Base-by-base conservation (phyloP, 148 eudicot species). In the Camellia sinensis region DNA sequence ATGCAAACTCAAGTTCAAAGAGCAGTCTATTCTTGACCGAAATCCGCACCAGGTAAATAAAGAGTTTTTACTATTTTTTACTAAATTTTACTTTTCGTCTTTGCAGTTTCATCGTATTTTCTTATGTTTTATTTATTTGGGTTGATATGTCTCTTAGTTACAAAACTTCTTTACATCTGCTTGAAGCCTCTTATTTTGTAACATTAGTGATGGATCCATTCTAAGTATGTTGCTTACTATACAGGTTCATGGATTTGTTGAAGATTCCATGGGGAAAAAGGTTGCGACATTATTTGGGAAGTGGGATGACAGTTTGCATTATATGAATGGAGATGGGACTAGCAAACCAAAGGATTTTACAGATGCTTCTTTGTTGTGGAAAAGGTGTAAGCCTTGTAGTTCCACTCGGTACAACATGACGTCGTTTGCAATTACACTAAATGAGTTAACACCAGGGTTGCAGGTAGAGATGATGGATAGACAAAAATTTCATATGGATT, bases 1-100 rank as follows among this genome's bases (percentile, higher is more conserved):
- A 12, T 95, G 99, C 85, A 92, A 92, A 76, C 93, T 95, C 71
- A 93, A 92, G 88, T 95, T 93, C 86, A 95, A 95, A 87, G 94
- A 90, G 72, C 99, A 92, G 77, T 90, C 97, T 62, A 83, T 95
- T 79, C 95, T 95, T 60, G 97, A 92, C 59, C 88, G 93, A 77
- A 92, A 82, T 88, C 97, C 99, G 63, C 93, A 86, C 85, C 97
- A 95, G 97, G 99, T 95, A 81, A 78, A 80, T 64, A 7, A 68
- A 15, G 61, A 69, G 15, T 15, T 18, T 19, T 62, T 19, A 43
- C 13, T 43, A 7, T n/a, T 7, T 56, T 40, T 40, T 9, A 62
- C 48, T 43, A 77, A 6, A 44, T 76, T 44, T 15, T 61, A 5
- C 40, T 62, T 21, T 1, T 0, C 15, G 6, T 67, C 0, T 67